Conservation (phyloP, 306 rosid genomes). For the Prosopis cineraria region DNA sequence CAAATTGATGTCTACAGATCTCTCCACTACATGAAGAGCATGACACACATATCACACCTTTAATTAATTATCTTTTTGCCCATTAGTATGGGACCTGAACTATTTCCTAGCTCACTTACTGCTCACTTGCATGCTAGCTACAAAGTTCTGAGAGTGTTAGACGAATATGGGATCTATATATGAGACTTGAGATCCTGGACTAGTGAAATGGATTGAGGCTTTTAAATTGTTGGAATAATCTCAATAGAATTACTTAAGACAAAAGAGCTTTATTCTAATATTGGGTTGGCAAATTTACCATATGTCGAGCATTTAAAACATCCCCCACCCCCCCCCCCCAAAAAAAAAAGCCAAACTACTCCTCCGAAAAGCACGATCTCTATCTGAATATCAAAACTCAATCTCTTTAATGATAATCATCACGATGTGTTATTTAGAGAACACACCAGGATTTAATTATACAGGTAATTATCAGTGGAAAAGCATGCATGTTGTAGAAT, state of each 20-base stretch:
- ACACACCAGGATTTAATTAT: background rate
- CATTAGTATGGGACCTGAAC: background rate
- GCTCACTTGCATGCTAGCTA: background rate
- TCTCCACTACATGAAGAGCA: background rate
- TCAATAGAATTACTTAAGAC: background rate
- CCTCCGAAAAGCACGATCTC: background rate
- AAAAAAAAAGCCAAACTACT: background rate
- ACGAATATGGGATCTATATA: background rate
- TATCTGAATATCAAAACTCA: background rate
- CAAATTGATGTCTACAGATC: background rate
- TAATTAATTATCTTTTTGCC: background rate
- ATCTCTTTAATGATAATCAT: background rate
- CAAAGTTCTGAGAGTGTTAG: background rate
- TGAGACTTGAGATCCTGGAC: background rate
- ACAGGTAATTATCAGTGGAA: background rate
- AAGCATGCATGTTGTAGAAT: background rate
- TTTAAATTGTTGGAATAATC: background rate
- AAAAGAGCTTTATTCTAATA: background rate
- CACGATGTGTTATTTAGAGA: background rate
- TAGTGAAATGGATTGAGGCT: background rate
- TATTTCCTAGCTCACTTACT: background rate
- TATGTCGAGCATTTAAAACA: too few relatives aligned
- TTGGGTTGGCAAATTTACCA: background rate
- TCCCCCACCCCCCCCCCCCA: too few relatives aligned
- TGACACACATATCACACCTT: background rate